phyloP scores from a whole-genome alignment of 306 rosid genomes.

The Lablab purpureus region DNA sequence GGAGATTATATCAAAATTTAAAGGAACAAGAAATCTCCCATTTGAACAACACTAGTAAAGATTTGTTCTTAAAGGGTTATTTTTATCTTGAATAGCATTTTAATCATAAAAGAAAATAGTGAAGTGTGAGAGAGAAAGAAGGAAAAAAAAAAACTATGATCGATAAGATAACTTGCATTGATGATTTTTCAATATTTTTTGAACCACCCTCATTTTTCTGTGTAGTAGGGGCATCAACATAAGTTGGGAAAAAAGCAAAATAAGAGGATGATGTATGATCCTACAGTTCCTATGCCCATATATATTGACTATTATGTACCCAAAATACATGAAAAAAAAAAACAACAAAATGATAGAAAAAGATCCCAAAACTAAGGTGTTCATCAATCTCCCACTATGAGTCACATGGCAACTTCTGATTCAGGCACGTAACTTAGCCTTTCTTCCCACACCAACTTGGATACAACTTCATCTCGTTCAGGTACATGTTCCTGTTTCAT shows the following conservation, averaged over 20 bases:
- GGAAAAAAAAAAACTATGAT: background rate
- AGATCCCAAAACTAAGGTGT: constrained; percentile 47
- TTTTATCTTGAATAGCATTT: no score
- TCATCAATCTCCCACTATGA: constrained; percentile 27
- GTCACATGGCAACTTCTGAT: constrained; percentile 82
- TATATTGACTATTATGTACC: constrained; percentile 58
- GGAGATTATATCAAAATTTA: background rate
- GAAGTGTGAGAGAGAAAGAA: background rate
- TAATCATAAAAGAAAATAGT: no score
- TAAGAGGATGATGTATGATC: constrained; percentile 39
- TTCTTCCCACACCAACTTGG: constrained; percentile 97
- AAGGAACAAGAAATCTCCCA: background rate
- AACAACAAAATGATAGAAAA: constrained; percentile 23
- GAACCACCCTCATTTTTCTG: constrained; percentile 39
- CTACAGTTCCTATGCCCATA: constrained; percentile 60
- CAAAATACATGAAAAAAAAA: constrained; percentile 41
- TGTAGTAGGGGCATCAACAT: constrained; percentile 40
- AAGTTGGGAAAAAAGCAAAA: constrained; percentile 38
- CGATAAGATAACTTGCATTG: constrained; percentile 32
- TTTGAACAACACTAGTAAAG: no score
- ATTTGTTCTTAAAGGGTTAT: no score
- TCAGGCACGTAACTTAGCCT: constrained; percentile 71
- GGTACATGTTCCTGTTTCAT: constrained; percentile 86
- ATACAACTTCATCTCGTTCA: constrained; percentile 80
- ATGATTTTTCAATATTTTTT: constrained; percentile 36